A percentile compares a stretch with the other conserved stretches of the same genome.
phyloP scores from a whole-genome alignment of 2,329 filamentous ascomycete species.

The Xylaria hypoxylon region DNA sequence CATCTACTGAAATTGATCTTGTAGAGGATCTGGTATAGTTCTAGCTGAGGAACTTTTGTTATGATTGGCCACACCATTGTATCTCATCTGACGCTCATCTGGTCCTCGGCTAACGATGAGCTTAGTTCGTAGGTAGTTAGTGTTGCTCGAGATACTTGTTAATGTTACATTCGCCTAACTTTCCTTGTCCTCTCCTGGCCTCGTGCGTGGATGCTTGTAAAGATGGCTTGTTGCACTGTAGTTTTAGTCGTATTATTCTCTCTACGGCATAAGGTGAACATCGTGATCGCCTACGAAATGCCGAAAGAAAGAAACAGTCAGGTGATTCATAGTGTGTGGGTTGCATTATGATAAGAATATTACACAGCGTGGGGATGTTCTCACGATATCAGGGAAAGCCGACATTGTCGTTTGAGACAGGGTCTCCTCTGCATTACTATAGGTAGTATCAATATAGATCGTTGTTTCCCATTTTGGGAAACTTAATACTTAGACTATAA shows the following conservation, averaged over 20 bases:
- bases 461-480: slow-evolving; percentile 30
- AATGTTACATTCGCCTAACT: slow-evolving; percentile 28
- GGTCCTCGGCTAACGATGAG: slow-evolving; percentile 16
- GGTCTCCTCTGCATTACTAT: slow-evolving; percentile 1
- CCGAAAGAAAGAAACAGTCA: slow-evolving; percentile 33
- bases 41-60: slow-evolving; percentile 26
- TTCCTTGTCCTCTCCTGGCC: slow-evolving; percentile 13
- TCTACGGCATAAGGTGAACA: slow-evolving; percentile 29
- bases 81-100: neutral
- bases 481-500: slow-evolving; percentile 21
- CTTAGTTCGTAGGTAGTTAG: slow-evolving; percentile 9
- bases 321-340: slow-evolving; percentile 33
- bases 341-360: slow-evolving; percentile 31
- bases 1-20: slow-evolving; percentile 25
- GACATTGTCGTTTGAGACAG: neutral
- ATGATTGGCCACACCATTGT: slow-evolving; percentile 25
- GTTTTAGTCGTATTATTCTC: slow-evolving; percentile 28
- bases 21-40: neutral
- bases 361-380: slow-evolving; percentile 26
- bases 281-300: slow-evolving; percentile 26
- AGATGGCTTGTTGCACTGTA: neutral
- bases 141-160: slow-evolving; percentile 4
- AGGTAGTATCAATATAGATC: slow-evolving; percentile 20
- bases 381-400: slow-evolving; percentile 15
- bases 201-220: slow-evolving; percentile 21